These are phyloP conservation scores for Paxillus rubicundulus DNA, from an alignment of 768 basidiomycete genomes.

Conservation along the genomic window DNA sequence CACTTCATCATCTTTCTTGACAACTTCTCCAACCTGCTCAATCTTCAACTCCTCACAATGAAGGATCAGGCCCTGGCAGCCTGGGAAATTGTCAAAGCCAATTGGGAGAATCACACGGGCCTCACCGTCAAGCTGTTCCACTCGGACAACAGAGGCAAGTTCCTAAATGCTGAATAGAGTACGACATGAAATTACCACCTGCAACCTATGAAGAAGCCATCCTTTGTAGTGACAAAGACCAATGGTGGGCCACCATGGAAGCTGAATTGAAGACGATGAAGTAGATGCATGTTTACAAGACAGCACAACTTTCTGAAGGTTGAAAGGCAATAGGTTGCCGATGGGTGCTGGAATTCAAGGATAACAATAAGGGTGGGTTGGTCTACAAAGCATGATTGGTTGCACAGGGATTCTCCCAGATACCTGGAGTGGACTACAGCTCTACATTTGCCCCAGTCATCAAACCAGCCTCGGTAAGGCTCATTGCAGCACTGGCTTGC, in stretches of 20 bases:
- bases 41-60: too few species aligned
- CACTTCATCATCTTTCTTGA: too few species aligned
- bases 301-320: not conserved
- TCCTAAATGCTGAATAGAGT: not conserved
- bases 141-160: constrained; percentile 6
- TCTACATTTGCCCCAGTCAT: too few species aligned
- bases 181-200: not conserved
- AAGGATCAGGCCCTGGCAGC: too few species aligned
- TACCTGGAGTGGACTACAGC: too few species aligned
- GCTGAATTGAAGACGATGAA: not conserved
- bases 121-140: not conserved
- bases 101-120: too few species aligned
- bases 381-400: not conserved
- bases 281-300: not conserved
- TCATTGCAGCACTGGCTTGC: not conserved
- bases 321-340: not conserved
- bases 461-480: too few species aligned
- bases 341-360: constrained; percentile 5
- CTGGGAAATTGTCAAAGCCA: too few species aligned
- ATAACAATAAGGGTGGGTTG: not conserved
- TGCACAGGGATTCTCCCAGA: too few species aligned
- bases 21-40: too few species aligned
- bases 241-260: not conserved
- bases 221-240: not conserved
- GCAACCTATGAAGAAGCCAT: constrained; percentile 2